Evolutionary conservation across 1,284 basidiomycete species (phyloP), one percentile per base, ranked within the genome.

Genomic region (Kwoniella shivajii): DNA sequence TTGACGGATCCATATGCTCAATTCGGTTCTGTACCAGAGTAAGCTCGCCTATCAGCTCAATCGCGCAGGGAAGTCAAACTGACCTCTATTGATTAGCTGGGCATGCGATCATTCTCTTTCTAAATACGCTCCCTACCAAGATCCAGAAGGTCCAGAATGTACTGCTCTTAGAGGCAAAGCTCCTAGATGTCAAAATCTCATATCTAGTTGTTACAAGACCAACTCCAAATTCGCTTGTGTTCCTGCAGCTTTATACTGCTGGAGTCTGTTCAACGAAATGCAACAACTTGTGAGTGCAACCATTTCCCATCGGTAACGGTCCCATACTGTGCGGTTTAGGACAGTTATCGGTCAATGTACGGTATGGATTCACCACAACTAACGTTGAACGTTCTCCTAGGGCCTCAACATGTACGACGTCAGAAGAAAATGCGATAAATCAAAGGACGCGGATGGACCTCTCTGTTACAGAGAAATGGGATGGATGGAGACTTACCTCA

Each of bases 401-500:
- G 78, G 78, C 22, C 64, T 76, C 56, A 82, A 82, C 72, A 77
- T 82, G 30, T 95, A 95, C 74, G 94, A 97, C 68, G 88, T 93
- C 10, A 86, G 93, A 56, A 82, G 78, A 61, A 82, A 81, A 60
- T 97, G 94, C 69, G 83, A 88, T 72, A 82, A 85, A 53, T 49
- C 61, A 9, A 58, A 66, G 26, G 76, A 82, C 54, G 82, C 84
- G 74, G 86, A 90, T 65, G 76, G 76, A 43, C 74, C 69, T 16
- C 79, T 89, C 1, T 91, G 88, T 78, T 91, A 90, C 78, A 80
- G 79, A 58, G 82, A 93, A 76, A 86, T 92, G 83, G 72, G 78
- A 31, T 91, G 87, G 86, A 86, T 92, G 66, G 88, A 90, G 64
- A 83, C 80, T 1, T 92, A 86, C 84, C 82, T 92, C 81, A 91